These are phyloP conservation scores for Haplosporangium sp. DNA, from an alignment of 371 early-diverging fungal species.

Conservation along the genomic window DNA sequence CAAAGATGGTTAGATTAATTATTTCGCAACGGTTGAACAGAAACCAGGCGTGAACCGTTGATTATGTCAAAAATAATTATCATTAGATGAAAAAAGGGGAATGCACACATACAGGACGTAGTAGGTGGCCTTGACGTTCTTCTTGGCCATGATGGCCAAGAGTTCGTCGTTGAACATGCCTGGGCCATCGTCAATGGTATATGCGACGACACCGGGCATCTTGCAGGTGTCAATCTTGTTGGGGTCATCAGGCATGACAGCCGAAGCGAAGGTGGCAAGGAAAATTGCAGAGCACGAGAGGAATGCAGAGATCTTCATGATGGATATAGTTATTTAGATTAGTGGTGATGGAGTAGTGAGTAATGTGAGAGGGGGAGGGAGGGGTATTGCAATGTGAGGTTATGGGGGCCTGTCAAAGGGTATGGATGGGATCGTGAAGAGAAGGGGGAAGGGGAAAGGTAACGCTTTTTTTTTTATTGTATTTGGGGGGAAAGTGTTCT, in stretches of 20 bases:
- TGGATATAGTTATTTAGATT: not conserved
- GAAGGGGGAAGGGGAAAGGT: no score
- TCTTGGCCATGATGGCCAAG: constrained; percentile 46
- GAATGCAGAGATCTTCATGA: constrained; percentile 12
- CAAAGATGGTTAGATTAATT: no score
- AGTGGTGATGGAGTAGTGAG: not conserved
- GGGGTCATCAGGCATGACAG: not conserved
- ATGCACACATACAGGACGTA: constrained; percentile 56
- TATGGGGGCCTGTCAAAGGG: no score
- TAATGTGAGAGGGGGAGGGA: not conserved
- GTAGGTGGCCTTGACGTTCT: constrained; percentile 65
- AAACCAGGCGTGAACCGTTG: no score
- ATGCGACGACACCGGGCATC: constrained; percentile 60
- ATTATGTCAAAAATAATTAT: not conserved
- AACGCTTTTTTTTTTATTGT: no score
- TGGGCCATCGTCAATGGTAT: constrained; percentile 66
- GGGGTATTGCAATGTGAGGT: not conserved
- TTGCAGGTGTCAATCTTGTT: constrained; percentile 34
- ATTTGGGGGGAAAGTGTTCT: no score
- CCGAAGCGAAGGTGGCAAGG: not conserved
- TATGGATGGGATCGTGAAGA: no score
- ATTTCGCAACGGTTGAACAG: no score
- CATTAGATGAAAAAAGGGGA: not conserved
- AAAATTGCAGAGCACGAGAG: constrained; percentile 27
- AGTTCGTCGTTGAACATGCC: constrained; percentile 54